These are phyloP conservation scores for Postia placenta DNA, from an alignment of 768 basidiomycete genomes.

Conservation along the genomic window DNA sequence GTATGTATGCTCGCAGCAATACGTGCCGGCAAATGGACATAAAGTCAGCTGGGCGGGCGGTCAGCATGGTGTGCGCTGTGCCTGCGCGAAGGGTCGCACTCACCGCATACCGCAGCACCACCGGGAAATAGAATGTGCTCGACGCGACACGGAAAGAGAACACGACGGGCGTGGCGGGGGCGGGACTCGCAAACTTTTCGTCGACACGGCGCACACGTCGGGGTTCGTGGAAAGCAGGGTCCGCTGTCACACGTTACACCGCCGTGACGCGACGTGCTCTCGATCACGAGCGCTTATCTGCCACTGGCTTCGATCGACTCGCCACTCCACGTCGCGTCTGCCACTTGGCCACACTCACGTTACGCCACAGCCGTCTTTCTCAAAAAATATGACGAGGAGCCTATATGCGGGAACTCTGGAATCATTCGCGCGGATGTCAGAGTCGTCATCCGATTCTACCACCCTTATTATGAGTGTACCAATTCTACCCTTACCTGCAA, in stretches of 20 bases:
- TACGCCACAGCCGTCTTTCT: no score
- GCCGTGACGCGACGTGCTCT: background rate
- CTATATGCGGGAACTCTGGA: no score
- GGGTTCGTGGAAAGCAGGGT: background rate
- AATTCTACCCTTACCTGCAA: no score
- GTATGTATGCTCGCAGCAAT: conserved; percentile 36
- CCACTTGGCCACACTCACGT: no score
- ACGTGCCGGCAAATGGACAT: conserved; percentile 70
- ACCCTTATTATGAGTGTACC: no score
- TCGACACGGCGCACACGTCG: background rate
- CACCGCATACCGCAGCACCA: conserved; percentile 50
- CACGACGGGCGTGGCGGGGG: conserved; percentile 1
- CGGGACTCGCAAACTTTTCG: conserved; percentile 7
- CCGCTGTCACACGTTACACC: background rate
- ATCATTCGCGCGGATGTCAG: no score
- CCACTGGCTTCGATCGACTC: background rate
- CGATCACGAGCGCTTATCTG: background rate
- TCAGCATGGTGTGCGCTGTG: background rate
- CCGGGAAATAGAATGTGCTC: conserved; percentile 5
- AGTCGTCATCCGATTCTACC: no score
- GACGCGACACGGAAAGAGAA: conserved; percentile 2
- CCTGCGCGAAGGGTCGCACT: conserved; percentile 12
- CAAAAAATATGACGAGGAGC: no score
- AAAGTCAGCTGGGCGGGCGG: conserved; percentile 46
- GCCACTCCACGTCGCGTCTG: background rate